Base-by-base conservation (phyloP, 78 protist species). In the Salpingoeca rosetta region DNA sequence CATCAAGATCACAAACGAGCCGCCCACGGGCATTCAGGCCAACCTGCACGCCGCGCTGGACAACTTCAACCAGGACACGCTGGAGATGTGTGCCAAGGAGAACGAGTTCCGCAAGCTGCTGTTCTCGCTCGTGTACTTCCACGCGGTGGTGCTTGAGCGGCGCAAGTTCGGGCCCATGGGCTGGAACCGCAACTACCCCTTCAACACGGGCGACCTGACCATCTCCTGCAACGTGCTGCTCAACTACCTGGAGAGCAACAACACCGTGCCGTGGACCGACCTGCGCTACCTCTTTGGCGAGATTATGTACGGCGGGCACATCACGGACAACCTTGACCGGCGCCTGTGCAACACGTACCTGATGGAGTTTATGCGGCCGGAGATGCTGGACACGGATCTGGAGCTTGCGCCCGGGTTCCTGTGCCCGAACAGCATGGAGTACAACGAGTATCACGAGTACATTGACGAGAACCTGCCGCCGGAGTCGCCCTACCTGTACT, bases 271-370 rank as follows among this genome's bases (percentile, higher is more conserved):
- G 36, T 95, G 98, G 98, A 93, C 84, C n/a, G 95, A 95, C 57
- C 74, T 95, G 72, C 80, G 91, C 35, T 95, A 95, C 92, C 88
- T 95, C 27, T 92, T 95, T 74, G 96, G 98, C 35, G 96, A 95
- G 88, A 93, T 95, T 80, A 89, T 95, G 94, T 95, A 95, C 85
- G 98, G 98, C 25, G 98, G 98, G 0, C 98, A 95, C 90, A 91
- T 95, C 41, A 88, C 96, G 35, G 96, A 95, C 87, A 86, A 90
- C 84, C 88, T 91, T 85, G 98, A 95, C 57, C 91, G 98, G 3
- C 88, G 89, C 39, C 90, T 92, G n/a, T 88, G 91, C 87, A 35
- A 0, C 26, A 85, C 98, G 41, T 95, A 91, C 89, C 83, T 95
- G 51, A 37, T 85, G 45, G 40, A 40, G 38, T 90, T 56, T 81